phyloP scores from a whole-genome alignment of 495 filamentous ascomycete species.

The Neurospora sp. region DNA sequence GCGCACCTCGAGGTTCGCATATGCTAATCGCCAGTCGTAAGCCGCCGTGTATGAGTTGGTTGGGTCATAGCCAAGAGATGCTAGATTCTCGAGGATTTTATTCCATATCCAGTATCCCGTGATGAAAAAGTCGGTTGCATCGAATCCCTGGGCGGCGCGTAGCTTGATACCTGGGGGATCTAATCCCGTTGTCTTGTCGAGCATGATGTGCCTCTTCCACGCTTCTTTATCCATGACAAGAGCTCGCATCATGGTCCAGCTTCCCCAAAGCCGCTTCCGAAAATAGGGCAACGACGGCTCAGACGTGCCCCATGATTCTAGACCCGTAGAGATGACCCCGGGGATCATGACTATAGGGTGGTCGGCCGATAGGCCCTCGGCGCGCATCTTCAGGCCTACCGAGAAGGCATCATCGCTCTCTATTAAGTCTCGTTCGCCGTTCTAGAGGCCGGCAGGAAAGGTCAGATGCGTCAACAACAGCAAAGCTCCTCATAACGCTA shows the following conservation, averaged over 20 bases:
- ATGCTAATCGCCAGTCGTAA: conserved; percentile 97
- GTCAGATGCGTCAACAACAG: conserved; percentile 7
- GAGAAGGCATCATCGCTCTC: conserved; percentile 83
- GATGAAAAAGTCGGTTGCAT: conserved; percentile 95
- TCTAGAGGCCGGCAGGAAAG: conserved; percentile 29
- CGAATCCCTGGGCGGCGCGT: conserved; percentile 91
- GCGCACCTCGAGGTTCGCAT: conserved; percentile 73
- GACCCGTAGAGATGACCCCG: conserved; percentile 91
- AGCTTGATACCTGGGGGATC: conserved; percentile 91
- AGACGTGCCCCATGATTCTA: conserved; percentile 92
- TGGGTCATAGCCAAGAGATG: conserved; percentile 91
- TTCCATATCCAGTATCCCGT: conserved; percentile 97
- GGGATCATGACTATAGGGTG: conserved; percentile 96
- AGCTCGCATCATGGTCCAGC: conserved; percentile 96
- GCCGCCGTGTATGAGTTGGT: conserved; percentile 92
- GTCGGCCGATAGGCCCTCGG: conserved; percentile 72
- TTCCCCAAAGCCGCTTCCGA: conserved; percentile 87
- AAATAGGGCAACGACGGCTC: conserved; percentile 79
- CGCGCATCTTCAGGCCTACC: conserved; percentile 69
- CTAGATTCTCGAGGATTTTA: conserved; percentile 94
- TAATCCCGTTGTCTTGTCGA: conserved; percentile 82
- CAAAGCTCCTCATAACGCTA: neutral
- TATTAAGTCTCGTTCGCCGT: conserved; percentile 76
- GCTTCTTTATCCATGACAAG: conserved; percentile 83
- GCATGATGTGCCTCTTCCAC: conserved; percentile 96